Evolutionary conservation across 208 protist genomes (phyloP).

Genomic region (Histomonas meleagridis): DNA sequence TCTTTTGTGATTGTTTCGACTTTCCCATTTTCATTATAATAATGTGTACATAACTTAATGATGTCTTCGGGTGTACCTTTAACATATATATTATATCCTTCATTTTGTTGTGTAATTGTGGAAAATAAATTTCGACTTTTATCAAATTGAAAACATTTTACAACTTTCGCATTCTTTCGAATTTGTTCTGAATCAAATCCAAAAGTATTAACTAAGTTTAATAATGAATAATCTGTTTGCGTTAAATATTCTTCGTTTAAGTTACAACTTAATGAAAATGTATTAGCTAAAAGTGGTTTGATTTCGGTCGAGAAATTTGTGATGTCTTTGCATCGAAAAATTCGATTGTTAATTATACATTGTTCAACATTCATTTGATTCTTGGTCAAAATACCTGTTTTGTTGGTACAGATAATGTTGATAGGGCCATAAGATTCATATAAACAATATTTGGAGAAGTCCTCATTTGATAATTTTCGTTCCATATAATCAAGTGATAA

Average conservation of each 20-base stretch:
- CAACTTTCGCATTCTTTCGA: too few species aligned
- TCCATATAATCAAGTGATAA: slow-evolving; percentile 70
- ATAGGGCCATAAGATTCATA: slow-evolving; percentile 68
- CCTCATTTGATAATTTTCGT: not conserved
- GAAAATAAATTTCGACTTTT: not conserved
- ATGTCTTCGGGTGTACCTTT: slow-evolving; percentile 41
- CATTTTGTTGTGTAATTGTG: not conserved
- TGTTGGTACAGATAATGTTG: slow-evolving; percentile 87
- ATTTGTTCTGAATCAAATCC: too few species aligned
- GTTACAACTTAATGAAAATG: too few species aligned
- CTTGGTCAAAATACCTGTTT: slow-evolving; percentile 68
- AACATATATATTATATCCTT: not conserved
- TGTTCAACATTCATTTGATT: slow-evolving; percentile 42
- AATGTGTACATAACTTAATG: not conserved
- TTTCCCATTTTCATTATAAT: not conserved
- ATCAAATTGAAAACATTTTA: slow-evolving; percentile 15
- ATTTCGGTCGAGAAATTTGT: too few species aligned
- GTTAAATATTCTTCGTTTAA: too few species aligned
- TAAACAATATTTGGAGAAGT: not conserved
- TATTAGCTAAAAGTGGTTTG: too few species aligned
- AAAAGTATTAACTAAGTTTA: too few species aligned
- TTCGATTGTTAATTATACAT: slow-evolving; percentile 38
- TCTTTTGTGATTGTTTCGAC: not conserved
- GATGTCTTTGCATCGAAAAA: too few species aligned
- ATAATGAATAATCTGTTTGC: too few species aligned